Percentiles rank a stretch among this genome's conserved stretches.
Conservation (phyloP, 768 basidiomycete genomes). For the Pisolithus albus region DNA sequence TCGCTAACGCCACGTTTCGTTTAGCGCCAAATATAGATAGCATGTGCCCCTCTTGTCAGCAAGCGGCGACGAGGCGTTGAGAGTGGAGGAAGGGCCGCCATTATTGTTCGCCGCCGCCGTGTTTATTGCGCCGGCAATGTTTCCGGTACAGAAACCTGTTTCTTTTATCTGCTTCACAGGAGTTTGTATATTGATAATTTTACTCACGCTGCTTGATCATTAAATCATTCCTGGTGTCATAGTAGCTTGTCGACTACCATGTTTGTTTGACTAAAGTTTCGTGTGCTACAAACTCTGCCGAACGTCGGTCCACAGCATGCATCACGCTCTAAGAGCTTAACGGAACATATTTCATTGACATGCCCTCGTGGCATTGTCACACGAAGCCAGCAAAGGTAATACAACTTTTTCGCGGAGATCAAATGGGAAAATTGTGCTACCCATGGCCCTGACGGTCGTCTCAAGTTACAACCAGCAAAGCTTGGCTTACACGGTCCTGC, state of each 20-base stretch:
- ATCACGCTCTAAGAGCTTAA: slow-evolving; percentile 16
- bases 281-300: neutral
- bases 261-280: neutral
- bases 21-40: slow-evolving; percentile 39
- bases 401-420: slow-evolving; percentile 25
- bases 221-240: slow-evolving; percentile 8
- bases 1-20: neutral
- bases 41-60: slow-evolving; percentile 36
- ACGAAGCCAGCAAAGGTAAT: slow-evolving; percentile 4
- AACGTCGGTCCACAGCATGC: slow-evolving; percentile 5
- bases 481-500: neutral
- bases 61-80: slow-evolving; percentile 21
- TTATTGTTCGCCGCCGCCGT: neutral
- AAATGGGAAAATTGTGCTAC: slow-evolving; percentile 8
- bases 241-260: slow-evolving; percentile 10
- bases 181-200: neutral
- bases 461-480: neutral
- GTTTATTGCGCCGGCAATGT: slow-evolving; percentile 4
- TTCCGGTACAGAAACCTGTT: slow-evolving; percentile 7
- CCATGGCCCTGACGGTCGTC: slow-evolving; percentile 1
- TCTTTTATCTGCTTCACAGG: neutral
- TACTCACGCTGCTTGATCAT: neutral
- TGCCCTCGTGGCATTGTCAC: slow-evolving; percentile 10
- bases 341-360: slow-evolving; percentile 19
- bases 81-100: neutral